Evolutionary conservation across 306 rosid species (phyloP), one percentile per base, ranked within the genome.

Genomic region (Arachis hypogaea): DNA sequence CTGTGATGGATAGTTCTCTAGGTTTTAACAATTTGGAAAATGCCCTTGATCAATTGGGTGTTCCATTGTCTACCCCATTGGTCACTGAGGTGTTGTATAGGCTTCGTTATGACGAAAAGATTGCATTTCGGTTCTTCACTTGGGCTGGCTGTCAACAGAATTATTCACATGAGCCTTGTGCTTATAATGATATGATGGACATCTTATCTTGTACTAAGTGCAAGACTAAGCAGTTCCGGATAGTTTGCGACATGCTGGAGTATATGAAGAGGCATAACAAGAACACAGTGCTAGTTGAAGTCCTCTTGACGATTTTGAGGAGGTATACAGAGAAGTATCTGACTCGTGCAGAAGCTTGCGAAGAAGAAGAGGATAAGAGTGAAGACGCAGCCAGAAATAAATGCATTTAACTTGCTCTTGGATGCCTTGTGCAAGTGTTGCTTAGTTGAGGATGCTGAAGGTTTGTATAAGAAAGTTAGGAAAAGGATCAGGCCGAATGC

Each of bases 341-440:
- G 12, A 93, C 89, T 68, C 84, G 78, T 59, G 81, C 98, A 91
- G 72, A 93, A 91, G 79, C 91, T 93, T 58, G 93, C 93, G 0
- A 87, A 91, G 89, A 93, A 82, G 85, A 93, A 89, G 86, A 86
- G 90, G 87, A 72, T 89, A 63, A 84, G 82, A 63, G 97, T 88
- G 81, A 93, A 85, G 82, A 88, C 90, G 3, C 97, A 91, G 73
- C 92, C 92, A 0, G 96, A 93, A 63, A 85, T 91, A 78, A 93
- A 87, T 66, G 98, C 96, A 1, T 88, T 91, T 51, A 93, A 93
- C 83, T 80, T 89, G 70, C 77, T 93, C 8, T 33, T 91, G 87
- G 97, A 93, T 72, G 87, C 92, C 41, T 64, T 93, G 55, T 93
- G 98, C 84, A 91, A 93, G 80, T 93, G 97, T 74, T 84, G 96